A percentile compares a stretch with the other conserved stretches of the same genome.
phyloP scores from a whole-genome alignment of 768 basidiomycete species.

The Lentinula guzmanii region DNA sequence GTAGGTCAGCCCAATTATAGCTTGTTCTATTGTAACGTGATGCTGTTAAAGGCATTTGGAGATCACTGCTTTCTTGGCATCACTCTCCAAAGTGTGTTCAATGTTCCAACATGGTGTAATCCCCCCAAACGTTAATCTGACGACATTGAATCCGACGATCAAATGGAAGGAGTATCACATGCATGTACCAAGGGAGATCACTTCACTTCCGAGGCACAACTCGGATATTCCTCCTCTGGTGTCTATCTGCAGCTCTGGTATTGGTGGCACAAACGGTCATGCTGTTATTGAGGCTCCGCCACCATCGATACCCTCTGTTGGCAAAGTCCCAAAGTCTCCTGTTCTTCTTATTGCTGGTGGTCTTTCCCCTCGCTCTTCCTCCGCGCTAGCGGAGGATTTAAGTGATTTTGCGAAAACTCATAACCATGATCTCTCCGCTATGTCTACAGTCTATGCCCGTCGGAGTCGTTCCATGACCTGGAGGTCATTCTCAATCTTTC shows the following conservation, averaged over 20 bases:
- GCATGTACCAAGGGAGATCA: constrained; percentile 23
- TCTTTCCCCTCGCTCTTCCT: constrained; percentile 27
- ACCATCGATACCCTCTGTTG: neutral
- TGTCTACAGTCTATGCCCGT: constrained; percentile 14
- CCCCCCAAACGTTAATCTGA: constrained; percentile 35
- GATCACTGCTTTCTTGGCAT: constrained; percentile 37
- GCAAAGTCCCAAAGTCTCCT: constrained; percentile 7
- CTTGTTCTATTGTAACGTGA: neutral
- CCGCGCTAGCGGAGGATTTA: constrained; percentile 7
- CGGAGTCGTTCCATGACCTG: constrained; percentile 26
- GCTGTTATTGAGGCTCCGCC: constrained; percentile 31
- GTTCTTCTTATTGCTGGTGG: constrained; percentile 27
- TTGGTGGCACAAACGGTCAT: constrained; percentile 39
- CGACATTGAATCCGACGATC: constrained; percentile 29
- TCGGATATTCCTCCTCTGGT: constrained; percentile 22
- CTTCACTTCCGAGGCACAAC: constrained; percentile 16
- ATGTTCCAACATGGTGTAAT: constrained; percentile 28
- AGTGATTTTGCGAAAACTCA: too few species aligned
- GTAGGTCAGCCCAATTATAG: constrained; percentile 16
- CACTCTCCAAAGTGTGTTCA: constrained; percentile 34
- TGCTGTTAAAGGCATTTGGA: constrained; percentile 27
- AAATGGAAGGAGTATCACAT: constrained; percentile 31
- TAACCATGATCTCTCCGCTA: neutral
- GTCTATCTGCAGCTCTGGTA: constrained; percentile 36
- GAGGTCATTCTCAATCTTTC: constrained; percentile 20